Conservation (phyloP, 768 basidiomycete genomes). For the Daedaleopsis sinensis region DNA sequence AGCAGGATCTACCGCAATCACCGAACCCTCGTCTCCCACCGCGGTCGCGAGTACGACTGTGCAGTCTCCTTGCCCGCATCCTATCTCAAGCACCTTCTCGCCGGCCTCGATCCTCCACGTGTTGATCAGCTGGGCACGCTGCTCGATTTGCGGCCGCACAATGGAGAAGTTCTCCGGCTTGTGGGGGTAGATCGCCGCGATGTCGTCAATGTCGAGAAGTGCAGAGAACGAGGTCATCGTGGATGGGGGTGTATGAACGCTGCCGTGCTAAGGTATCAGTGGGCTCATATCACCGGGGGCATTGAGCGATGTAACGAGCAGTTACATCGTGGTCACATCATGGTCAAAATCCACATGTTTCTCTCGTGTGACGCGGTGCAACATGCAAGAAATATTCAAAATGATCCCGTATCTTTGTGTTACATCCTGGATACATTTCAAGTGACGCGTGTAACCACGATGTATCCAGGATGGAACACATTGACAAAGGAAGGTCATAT, state of each 20-base stretch:
- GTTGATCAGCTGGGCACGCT: slow-evolving; percentile 37
- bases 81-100: slow-evolving; percentile 39
- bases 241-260: too few species aligned
- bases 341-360: too few species aligned
- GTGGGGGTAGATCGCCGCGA: slow-evolving; percentile 24
- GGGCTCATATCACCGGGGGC: neutral
- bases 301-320: too few species aligned
- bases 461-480: too few species aligned
- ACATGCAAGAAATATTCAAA: too few species aligned
- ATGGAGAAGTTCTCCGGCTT: slow-evolving; percentile 8
- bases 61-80: slow-evolving; percentile 46
- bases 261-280: too few species aligned
- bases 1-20: slow-evolving; percentile 44
- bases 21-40: slow-evolving; percentile 38
- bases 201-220: slow-evolving; percentile 7
- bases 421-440: too few species aligned
- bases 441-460: too few species aligned
- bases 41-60: slow-evolving; percentile 39
- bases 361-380: too few species aligned
- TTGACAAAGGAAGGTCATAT: too few species aligned
- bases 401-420: too few species aligned
- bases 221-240: neutral
- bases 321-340: too few species aligned
- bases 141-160: slow-evolving; percentile 28
- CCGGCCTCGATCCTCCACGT: slow-evolving; percentile 35